A percentile compares a stretch with the other conserved stretches of the same genome.
Evolutionary conservation across 2,329 filamentous ascomycete genomes (phyloP).

Genomic region (Aphanocladium album): DNA sequence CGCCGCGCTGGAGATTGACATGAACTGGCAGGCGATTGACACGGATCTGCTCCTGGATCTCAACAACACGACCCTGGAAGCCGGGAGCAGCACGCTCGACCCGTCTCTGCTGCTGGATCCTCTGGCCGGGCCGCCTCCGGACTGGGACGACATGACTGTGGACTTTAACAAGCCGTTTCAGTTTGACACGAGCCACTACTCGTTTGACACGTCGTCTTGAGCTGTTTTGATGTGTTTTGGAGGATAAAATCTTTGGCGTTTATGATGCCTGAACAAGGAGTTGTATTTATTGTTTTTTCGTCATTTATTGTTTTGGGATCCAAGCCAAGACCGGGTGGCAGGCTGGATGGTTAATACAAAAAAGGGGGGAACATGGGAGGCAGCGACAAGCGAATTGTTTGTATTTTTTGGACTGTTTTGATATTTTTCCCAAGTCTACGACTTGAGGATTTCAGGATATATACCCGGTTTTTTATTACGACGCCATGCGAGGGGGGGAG

Average conservation of each 20-base stretch:
- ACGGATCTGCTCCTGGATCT: slow-evolving; percentile 40
- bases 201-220: slow-evolving; percentile 22
- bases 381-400: slow-evolving; percentile 5
- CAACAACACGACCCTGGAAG: slow-evolving; percentile 28
- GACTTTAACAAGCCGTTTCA: slow-evolving; percentile 51
- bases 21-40: slow-evolving; percentile 47
- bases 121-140: slow-evolving; percentile 20
- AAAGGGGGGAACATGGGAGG: slow-evolving; percentile 2
- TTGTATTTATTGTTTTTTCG: slow-evolving; percentile 11
- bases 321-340: neutral
- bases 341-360: slow-evolving; percentile 9
- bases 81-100: slow-evolving; percentile 19
- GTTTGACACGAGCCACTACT: slow-evolving; percentile 41
- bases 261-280: too few species aligned
- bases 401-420: slow-evolving; percentile 10
- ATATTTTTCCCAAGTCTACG: slow-evolving; percentile 6
- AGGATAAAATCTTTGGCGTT: neutral
- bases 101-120: slow-evolving; percentile 25
- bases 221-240: neutral
- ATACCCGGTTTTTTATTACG: slow-evolving; percentile 12
- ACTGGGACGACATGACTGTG: slow-evolving; percentile 47
- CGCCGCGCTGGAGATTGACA: slow-evolving; percentile 47
- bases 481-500: neutral
- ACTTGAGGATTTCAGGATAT: slow-evolving; percentile 17
- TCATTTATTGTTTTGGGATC: slow-evolving; percentile 6